Percentiles rank a stretch among this genome's conserved stretches.
phyloP scores from a whole-genome alignment of 495 filamentous ascomycete species.

The Umbilicaria muhlenbergii region DNA sequence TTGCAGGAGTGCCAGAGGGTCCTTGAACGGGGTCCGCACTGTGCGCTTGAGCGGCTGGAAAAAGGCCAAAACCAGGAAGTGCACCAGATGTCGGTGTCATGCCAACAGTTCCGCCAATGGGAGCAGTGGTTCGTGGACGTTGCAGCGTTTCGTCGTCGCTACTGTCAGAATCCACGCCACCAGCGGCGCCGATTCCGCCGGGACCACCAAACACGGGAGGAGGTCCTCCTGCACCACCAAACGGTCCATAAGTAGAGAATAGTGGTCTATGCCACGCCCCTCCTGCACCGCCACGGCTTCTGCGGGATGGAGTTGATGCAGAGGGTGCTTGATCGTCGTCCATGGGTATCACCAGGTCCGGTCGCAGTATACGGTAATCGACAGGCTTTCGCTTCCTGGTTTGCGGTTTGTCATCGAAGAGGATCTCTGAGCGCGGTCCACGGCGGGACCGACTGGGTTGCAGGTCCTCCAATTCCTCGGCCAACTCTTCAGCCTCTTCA shows the following conservation, averaged over 20 bases:
- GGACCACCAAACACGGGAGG: conserved; percentile 60
- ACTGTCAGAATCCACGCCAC: conserved; percentile 81
- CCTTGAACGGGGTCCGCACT: conserved; percentile 47
- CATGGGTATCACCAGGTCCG: conserved; percentile 48
- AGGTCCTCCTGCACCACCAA: conserved; percentile 66
- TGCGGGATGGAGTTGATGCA: conserved; percentile 52
- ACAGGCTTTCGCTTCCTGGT: conserved; percentile 39
- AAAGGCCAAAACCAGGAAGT: conserved; percentile 31
- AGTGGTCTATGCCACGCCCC: conserved; percentile 54
- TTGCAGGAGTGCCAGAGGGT: conserved; percentile 53
- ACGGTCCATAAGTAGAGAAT: conserved; percentile 77
- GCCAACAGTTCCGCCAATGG: conserved; percentile 44
- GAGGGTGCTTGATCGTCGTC: conserved; percentile 56
- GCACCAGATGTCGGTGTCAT: conserved; percentile 61
- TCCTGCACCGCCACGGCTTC: conserved; percentile 35
- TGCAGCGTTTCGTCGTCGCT: conserved; percentile 76
- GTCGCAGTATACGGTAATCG: conserved; percentile 62
- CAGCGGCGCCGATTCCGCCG: conserved; percentile 59
- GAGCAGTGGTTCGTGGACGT: conserved; percentile 28
- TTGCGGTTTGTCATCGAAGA: conserved; percentile 40
- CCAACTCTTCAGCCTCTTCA: conserved; percentile 54
- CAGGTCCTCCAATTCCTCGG: conserved; percentile 62
- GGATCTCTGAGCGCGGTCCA: conserved; percentile 35
- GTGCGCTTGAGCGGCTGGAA: conserved; percentile 45
- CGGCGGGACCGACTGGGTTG: conserved; percentile 36